Base-by-base conservation (phyloP, 2,329 filamentous ascomycete genomes). In the Colletotrichum higginsianum region DNA sequence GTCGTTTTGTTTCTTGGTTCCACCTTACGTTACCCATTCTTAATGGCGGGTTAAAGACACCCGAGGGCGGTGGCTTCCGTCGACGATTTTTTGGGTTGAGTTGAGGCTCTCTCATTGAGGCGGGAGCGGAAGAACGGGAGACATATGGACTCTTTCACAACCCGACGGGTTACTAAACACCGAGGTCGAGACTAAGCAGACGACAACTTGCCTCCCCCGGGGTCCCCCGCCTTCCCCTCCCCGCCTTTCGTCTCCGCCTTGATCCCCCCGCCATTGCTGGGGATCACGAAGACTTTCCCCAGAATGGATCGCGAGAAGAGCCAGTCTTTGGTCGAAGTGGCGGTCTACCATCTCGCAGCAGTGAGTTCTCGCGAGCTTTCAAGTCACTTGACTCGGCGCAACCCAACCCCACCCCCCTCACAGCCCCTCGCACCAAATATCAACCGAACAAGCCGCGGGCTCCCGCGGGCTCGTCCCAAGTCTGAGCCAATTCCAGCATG, bases 381-480 rank as follows among this genome's bases (percentile, higher is more conserved):
- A 35, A 9, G 42, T 35, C 26, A 52, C 16, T 58, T 40, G 52
- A 56, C 52, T 9, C 12, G n/a, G 26, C 13, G 50, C n/a, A 40
- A 35, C 30, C 8, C 30, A 7, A 7, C 30, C 30, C 30, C 30
- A 1, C 30, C 5, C 7, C 30, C 30, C 30, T 7, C 26, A 8
- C 6, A 58, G 46, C 18, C 55, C 35, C 67, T 70, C 67, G 67
- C 62, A 57, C 13, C 53, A 70, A 70, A 70, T 30, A 66, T 66
- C 40, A 12, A 18, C 67, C 67, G 67, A 70, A 46, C 21, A 2
- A 47, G n/a, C 9, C 26, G 23, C 23, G 7, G n/a, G 46, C 40
- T 60, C 52, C 9, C n/a, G 23, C 23, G 7, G n/a, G 46, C 40
- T 60, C 52, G 11, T 53, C 61, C 66, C 55, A 53, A 69, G 8